These are phyloP conservation scores for Tieghemostelium lacteum DNA, from an alignment of 78 protist species.

Conservation along the genomic window DNA sequence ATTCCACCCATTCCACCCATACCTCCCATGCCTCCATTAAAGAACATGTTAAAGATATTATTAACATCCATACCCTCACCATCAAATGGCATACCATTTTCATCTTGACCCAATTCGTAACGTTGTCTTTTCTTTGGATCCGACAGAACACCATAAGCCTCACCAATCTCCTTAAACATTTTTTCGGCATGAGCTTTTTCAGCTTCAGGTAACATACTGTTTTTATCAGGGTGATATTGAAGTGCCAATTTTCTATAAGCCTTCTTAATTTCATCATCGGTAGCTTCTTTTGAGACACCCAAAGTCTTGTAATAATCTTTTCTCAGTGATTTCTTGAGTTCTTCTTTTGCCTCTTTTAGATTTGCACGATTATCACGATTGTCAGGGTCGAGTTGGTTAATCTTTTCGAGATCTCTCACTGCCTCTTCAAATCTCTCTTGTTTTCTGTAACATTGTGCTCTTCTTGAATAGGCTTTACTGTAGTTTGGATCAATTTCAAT, in stretches of 20 bases:
- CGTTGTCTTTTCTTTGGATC: slow-evolving; percentile 76
- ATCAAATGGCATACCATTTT: slow-evolving; percentile 56
- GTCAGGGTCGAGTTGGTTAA: slow-evolving; percentile 49
- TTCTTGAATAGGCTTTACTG: slow-evolving; percentile 67
- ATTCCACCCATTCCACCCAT: slow-evolving; percentile 61
- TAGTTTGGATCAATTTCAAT: slow-evolving; percentile 76
- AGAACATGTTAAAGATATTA: slow-evolving; percentile 52
- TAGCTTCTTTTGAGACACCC: slow-evolving; percentile 72
- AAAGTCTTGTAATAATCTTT: slow-evolving; percentile 88
- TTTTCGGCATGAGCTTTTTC: slow-evolving; percentile 70
- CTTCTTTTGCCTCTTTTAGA: slow-evolving; percentile 75
- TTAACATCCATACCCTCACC: slow-evolving; percentile 24
- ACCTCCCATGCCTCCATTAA: slow-evolving; percentile 68
- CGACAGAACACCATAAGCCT: slow-evolving; percentile 83
- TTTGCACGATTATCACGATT: slow-evolving; percentile 21
- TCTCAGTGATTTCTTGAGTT: slow-evolving; percentile 55
- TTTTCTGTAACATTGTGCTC: slow-evolving; percentile 64
- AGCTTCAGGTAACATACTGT: slow-evolving; percentile 45
- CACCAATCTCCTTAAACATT: slow-evolving; percentile 85
- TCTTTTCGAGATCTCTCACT: slow-evolving; percentile 78
- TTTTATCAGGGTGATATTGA: slow-evolving; percentile 88
- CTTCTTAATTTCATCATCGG: slow-evolving; percentile 83
- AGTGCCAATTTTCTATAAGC: slow-evolving; percentile 86
- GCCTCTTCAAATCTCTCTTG: slow-evolving; percentile 79
- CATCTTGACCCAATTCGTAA: slow-evolving; percentile 84